Conservation (phyloP, 805 yeast genomes). For the Starmerella bombi region DNA sequence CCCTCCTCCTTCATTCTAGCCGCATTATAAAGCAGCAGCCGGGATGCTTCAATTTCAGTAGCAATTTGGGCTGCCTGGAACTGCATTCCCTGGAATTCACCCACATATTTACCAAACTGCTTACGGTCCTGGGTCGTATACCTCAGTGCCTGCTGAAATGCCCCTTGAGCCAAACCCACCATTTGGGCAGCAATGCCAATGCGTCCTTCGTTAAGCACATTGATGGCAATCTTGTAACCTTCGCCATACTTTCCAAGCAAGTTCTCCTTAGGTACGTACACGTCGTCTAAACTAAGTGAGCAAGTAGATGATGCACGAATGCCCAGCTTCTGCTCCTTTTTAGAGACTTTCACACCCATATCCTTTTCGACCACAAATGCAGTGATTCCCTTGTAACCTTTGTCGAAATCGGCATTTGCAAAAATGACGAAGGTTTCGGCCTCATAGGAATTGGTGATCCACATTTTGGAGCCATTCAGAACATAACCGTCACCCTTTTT, state of each 20-base stretch:
- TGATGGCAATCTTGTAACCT: constrained; percentile 36
- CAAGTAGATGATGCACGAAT: constrained; percentile 35
- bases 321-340: constrained; percentile 35
- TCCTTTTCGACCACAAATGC: constrained; percentile 33
- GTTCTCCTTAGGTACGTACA: constrained; percentile 32
- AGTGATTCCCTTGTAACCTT: constrained; percentile 35
- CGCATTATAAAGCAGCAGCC: constrained; percentile 33
- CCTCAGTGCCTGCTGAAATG: constrained; percentile 31
- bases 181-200: constrained; percentile 37
- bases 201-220: constrained; percentile 34
- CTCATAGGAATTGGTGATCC: constrained; percentile 35
- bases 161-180: constrained; percentile 35
- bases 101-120: constrained; percentile 33
- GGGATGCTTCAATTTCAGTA: constrained; percentile 33
- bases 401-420: constrained; percentile 32
- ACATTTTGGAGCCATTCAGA: constrained; percentile 33
- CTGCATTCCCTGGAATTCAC: constrained; percentile 37
- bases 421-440: constrained; percentile 32
- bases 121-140: constrained; percentile 31
- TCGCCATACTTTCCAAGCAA: constrained; percentile 33
- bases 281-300: constrained; percentile 31
- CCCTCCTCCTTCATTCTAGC: constrained; percentile 36
- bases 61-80: constrained; percentile 36
- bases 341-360: constrained; percentile 32
- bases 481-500: constrained; percentile 31